Percentiles rank a stretch among this genome's conserved stretches.
These are phyloP conservation scores for Salmacisia buchloeana DNA, from an alignment of 1,284 basidiomycete species.

Conservation along the genomic window DNA sequence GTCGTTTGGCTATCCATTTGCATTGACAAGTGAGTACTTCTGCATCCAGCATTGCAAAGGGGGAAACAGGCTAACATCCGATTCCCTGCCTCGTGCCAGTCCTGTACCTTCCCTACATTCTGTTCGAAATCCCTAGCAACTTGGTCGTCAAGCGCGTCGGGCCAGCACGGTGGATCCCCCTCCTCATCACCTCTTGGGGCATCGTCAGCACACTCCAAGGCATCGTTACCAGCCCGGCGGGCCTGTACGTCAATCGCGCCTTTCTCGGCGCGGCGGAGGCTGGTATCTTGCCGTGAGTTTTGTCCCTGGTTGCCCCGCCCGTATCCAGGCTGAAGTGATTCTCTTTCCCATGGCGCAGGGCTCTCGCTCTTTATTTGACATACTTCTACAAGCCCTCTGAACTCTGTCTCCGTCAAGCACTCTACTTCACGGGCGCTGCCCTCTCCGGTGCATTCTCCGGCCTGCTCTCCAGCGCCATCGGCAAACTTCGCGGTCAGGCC, in stretches of 20 bases:
- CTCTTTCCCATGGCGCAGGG: slow-evolving; percentile 1
- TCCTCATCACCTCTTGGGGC: slow-evolving; percentile 35
- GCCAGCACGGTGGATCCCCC: slow-evolving; percentile 33
- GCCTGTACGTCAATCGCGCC: slow-evolving; percentile 38
- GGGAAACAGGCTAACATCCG: background rate
- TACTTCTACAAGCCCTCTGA: slow-evolving; percentile 44
- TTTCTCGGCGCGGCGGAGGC: slow-evolving; percentile 40
- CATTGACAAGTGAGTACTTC: background rate
- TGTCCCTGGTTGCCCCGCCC: background rate
- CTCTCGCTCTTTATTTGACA: slow-evolving; percentile 36
- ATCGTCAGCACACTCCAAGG: slow-evolving; percentile 38
- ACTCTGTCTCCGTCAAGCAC: slow-evolving; percentile 36
- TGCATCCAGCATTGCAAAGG: background rate
- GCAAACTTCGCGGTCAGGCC: slow-evolving; percentile 16
- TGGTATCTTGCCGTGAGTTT: slow-evolving; percentile 12
- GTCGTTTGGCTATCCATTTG: background rate
- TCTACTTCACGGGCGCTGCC: slow-evolving; percentile 42
- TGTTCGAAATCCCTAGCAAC: slow-evolving; percentile 12
- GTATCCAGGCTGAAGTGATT: slow-evolving; percentile 19
- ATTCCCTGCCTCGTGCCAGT: slow-evolving; percentile 15
- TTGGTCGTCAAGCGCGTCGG: slow-evolving; percentile 22
- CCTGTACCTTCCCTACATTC: slow-evolving; percentile 29
- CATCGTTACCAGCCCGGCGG: slow-evolving; percentile 28
- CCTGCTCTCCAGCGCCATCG: slow-evolving; percentile 39
- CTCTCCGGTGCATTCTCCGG: slow-evolving; percentile 40